Conservation (phyloP, 345 rosid genomes). For the Arabidopsis suecica region DNA sequence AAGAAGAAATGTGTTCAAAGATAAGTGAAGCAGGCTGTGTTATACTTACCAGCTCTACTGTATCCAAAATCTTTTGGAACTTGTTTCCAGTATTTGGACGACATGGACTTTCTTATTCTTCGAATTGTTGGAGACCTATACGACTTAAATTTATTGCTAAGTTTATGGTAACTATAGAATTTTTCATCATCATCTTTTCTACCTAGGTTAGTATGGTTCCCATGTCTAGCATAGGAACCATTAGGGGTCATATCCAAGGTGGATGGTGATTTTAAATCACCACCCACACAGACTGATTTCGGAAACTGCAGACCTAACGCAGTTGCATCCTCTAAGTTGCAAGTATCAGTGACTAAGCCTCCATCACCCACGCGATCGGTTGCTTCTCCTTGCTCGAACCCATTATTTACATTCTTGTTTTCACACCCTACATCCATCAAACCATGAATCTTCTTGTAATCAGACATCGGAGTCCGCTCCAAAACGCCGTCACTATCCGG, state of each 20-base stretch:
- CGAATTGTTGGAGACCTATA: constrained; percentile 69
- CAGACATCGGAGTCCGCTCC: constrained; percentile 51
- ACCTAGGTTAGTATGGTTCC: constrained; percentile 65
- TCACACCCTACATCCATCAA: constrained; percentile 40
- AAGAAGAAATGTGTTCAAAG: constrained; percentile 6
- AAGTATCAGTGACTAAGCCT: constrained; percentile 41
- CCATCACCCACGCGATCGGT: constrained; percentile 46
- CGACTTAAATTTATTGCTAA: constrained; percentile 59
- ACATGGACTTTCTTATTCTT: constrained; percentile 73
- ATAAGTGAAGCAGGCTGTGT: constrained; percentile 2
- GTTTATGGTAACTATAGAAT: constrained; percentile 61
- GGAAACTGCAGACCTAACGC: constrained; percentile 48
- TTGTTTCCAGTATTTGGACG: constrained; percentile 81
- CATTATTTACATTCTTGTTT: constrained; percentile 47
- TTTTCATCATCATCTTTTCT: constrained; percentile 82
- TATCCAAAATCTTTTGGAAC: constrained; percentile 70
- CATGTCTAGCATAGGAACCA: constrained; percentile 61
- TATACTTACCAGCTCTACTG: constrained; percentile 64
- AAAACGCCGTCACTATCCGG: constrained; percentile 48
- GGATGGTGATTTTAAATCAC: constrained; percentile 50
- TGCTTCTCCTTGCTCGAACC: constrained; percentile 42
- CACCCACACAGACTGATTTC: constrained; percentile 46
- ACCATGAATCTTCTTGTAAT: constrained; percentile 41
- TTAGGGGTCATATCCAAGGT: constrained; percentile 42
- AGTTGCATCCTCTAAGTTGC: constrained; percentile 51